phyloP scores from a whole-genome alignment of 352 stramenopile genomes.

The Phytophthora podocarpi region DNA sequence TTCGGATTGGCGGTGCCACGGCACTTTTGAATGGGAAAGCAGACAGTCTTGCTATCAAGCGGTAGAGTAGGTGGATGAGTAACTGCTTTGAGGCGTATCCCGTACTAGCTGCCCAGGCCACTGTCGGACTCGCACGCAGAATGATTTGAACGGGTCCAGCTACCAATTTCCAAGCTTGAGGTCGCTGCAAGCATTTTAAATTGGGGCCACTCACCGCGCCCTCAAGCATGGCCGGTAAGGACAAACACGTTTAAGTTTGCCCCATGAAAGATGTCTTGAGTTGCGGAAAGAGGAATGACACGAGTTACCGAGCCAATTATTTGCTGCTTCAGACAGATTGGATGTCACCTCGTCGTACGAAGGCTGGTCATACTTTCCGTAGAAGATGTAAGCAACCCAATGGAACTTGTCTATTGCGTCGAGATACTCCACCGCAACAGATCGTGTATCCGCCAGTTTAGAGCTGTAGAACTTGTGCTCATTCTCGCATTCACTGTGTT shows the following conservation, averaged over 20 bases:
- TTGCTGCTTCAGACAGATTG: conserved; percentile 1
- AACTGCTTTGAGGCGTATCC: neutral
- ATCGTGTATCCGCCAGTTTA: neutral
- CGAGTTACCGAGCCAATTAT: neutral
- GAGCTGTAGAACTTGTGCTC: conserved; percentile 1
- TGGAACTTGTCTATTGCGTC: neutral
- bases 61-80: neutral
- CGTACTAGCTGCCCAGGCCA: neutral
- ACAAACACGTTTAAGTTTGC: too few relatives aligned
- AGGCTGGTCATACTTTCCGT: neutral
- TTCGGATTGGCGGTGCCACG: conserved; percentile 1
- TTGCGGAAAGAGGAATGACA: too few relatives aligned
- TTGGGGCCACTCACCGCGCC: neutral
- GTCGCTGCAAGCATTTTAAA: neutral
- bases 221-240: conserved; percentile 2
- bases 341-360: conserved; percentile 9
- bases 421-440: neutral
- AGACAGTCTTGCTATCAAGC: conserved; percentile 3
- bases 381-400: neutral
- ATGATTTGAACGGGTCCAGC: too few relatives aligned
- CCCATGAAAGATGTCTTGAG: too few relatives aligned
- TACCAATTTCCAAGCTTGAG: neutral
- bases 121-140: neutral
- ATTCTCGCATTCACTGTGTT: neutral
- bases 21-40: neutral